Percentiles rank a stretch among this genome's conserved stretches.
phyloP scores from a whole-genome alignment of 176 grass and related monocot species.

The Pharus latifolius region DNA sequence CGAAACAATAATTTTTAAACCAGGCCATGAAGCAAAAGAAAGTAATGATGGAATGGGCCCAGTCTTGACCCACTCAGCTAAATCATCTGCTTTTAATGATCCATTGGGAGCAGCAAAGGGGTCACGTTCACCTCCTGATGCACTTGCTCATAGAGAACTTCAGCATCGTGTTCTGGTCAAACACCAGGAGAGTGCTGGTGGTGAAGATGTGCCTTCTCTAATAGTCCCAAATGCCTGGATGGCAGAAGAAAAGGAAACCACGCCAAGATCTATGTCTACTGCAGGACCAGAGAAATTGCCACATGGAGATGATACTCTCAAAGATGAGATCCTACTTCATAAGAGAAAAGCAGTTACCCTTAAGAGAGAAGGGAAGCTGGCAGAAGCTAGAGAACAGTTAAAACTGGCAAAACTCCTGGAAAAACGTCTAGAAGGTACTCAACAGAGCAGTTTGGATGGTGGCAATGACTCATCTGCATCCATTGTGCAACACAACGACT shows the following conservation, averaged over 20 bases:
- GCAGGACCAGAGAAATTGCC: no score
- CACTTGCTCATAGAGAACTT: conserved; percentile 22
- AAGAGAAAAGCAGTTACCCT: conserved; percentile 78
- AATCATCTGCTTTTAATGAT: conserved; percentile 1
- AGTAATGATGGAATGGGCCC: background rate
- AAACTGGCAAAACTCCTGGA: conserved; percentile 79
- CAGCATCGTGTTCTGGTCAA: background rate
- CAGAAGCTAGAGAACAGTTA: conserved; percentile 78
- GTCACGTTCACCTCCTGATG: conserved; percentile 12
- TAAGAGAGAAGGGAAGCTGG: conserved; percentile 82
- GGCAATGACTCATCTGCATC: background rate
- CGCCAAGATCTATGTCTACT: background rate
- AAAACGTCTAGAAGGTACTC: conserved; percentile 41
- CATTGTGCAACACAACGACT: conserved; percentile 9
- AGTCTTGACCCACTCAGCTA: background rate
- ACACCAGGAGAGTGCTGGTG: background rate
- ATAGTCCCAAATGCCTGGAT: background rate
- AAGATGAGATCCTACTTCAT: conserved; percentile 65
- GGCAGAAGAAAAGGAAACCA: background rate
- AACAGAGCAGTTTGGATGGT: conserved; percentile 7
- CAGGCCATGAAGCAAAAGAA: background rate
- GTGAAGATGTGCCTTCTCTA: background rate
- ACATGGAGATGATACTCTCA: conserved; percentile 37
- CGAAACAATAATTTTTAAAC: background rate
- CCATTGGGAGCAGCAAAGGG: conserved; percentile 9